Conservation (phyloP, 768 basidiomycete species). For the Leccinellum rugosiceps region DNA sequence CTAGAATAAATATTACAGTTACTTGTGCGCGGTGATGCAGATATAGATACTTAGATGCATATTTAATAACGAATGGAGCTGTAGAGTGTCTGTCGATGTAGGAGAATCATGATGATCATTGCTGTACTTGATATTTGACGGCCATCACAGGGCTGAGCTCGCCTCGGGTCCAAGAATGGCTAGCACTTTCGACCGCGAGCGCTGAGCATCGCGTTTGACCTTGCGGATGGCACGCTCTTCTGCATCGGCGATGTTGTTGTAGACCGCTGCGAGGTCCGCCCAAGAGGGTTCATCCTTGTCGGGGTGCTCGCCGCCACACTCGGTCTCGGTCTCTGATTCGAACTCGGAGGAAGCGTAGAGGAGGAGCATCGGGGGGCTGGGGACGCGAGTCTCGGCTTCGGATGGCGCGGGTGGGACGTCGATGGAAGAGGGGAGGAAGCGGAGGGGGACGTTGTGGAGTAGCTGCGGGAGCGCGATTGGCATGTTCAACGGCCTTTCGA, state of each 20-base stretch:
- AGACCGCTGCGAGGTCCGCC: not conserved
- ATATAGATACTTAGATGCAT: not conserved
- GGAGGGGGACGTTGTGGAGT: not conserved
- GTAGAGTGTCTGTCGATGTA: not conserved
- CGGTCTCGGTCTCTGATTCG: not conserved
- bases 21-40: not conserved
- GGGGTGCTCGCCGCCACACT: not conserved
- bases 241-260: not conserved
- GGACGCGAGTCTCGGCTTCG: not conserved
- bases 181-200: slow-evolving; percentile 11
- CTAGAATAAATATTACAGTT: not conserved
- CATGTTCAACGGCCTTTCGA: not conserved
- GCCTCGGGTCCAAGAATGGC: slow-evolving; percentile 5
- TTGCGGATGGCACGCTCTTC: slow-evolving; percentile 8
- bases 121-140: not conserved
- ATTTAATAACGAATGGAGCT: not conserved
- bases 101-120: not conserved
- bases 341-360: not conserved
- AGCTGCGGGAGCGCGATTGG: slow-evolving; percentile 6
- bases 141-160: not conserved
- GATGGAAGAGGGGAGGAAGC: not conserved
- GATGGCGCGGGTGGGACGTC: not conserved
- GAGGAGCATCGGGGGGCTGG: not conserved
- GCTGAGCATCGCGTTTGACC: slow-evolving; percentile 6
- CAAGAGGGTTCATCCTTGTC: not conserved